Percentiles rank a stretch among this genome's conserved stretches.
Evolutionary conservation across 345 rosid species (phyloP).

Genomic region (Corymbia maculata): DNA sequence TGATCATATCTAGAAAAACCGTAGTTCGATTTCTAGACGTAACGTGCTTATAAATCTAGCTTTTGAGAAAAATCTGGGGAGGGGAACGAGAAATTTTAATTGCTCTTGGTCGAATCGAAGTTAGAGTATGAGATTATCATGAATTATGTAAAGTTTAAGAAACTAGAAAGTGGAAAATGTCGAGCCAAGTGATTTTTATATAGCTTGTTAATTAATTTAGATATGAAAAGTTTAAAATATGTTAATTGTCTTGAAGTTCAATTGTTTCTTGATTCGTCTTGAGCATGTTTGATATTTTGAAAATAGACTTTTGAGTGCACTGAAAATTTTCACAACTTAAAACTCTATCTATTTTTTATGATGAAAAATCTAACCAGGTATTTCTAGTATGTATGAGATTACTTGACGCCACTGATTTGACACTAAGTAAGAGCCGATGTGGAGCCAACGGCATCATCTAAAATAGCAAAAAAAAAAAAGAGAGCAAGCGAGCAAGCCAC

Average conservation of each 20-base stretch:
- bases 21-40: background rate
- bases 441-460: background rate
- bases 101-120: background rate
- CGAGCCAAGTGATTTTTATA: background rate
- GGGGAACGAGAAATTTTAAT: background rate
- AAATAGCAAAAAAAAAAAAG: background rate
- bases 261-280: background rate
- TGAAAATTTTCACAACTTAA: background rate
- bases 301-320: background rate
- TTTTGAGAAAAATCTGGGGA: background rate
- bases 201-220: background rate
- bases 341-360: background rate
- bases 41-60: background rate
- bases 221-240: background rate
- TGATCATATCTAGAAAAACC: background rate
- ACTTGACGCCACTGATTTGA: background rate
- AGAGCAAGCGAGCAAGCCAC: background rate
- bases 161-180: background rate
- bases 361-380: background rate
- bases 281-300: background rate
- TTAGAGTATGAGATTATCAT: background rate
- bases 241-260: background rate
- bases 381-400: background rate
- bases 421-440: background rate
- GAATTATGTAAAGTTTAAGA: background rate